These are phyloP conservation scores for Chamaecyparis obtusa DNA, from an alignment of 75 land plant genomes.

Conservation along the genomic window DNA sequence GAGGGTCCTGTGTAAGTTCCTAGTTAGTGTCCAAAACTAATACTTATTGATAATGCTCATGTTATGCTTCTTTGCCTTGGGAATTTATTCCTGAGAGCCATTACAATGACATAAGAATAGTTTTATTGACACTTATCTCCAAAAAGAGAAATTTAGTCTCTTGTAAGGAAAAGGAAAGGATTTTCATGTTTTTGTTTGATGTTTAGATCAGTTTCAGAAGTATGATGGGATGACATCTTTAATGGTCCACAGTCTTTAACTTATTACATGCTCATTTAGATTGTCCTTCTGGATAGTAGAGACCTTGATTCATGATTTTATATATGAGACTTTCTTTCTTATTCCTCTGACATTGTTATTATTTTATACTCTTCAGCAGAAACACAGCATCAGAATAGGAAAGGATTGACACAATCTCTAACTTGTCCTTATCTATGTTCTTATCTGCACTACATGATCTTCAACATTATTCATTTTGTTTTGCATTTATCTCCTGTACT, in stretches of 20 bases:
- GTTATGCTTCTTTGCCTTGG: neutral
- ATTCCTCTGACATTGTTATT: neutral
- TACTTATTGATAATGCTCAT: neutral
- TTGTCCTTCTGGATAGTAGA: neutral
- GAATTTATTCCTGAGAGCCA: neutral
- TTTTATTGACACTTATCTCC: neutral
- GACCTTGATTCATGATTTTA: neutral
- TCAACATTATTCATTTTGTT: neutral
- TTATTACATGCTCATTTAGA: neutral
- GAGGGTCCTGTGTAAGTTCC: neutral
- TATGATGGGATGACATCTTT: neutral
- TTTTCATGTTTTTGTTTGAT: neutral
- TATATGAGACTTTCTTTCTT: neutral
- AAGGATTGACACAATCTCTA: neutral
- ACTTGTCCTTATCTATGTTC: neutral
- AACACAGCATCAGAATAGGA: neutral
- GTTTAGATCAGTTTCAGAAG: neutral
- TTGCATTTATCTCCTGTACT: neutral
- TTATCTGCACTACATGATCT: neutral
- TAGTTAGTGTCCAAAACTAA: neutral
- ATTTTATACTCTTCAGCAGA: neutral
- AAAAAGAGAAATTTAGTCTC: neutral
- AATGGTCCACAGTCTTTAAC: neutral
- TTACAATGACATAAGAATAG: neutral
- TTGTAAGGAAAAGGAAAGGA: neutral